These are phyloP conservation scores for Metschnikowia shivogae DNA, from an alignment of 805 yeast genomes.

Conservation along the genomic window DNA sequence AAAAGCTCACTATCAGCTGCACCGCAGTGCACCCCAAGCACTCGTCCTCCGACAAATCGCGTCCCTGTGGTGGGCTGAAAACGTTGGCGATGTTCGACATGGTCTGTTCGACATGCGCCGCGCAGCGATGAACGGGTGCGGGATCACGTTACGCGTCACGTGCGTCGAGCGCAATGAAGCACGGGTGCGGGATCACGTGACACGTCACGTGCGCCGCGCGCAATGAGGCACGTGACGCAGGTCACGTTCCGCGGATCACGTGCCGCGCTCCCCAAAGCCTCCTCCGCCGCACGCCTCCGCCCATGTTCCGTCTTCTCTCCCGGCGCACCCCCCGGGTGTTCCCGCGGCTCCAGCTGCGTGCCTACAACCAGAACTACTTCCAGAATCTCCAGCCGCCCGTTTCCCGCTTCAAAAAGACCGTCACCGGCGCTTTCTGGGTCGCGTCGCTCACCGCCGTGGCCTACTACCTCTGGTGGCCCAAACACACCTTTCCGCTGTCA, in stretches of 20 bases:
- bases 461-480: slow-evolving; percentile 56
- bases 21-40: slow-evolving; percentile 69
- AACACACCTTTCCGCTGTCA: slow-evolving; percentile 59
- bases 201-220: not conserved
- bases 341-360: not conserved
- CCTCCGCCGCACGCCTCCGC: not conserved
- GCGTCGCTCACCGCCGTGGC: slow-evolving; percentile 22
- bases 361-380: slow-evolving; percentile 15
- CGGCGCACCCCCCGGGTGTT: not conserved
- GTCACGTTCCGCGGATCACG: too few relatives aligned
- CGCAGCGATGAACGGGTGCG: not conserved
- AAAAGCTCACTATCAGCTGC: slow-evolving; percentile 54
- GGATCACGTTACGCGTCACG: not conserved
- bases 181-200: too few relatives aligned
- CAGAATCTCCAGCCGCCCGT: slow-evolving; percentile 12
- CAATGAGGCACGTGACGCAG: too few relatives aligned
- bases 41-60: slow-evolving; percentile 42
- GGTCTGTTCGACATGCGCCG: too few relatives aligned
- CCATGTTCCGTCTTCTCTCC: slow-evolving; percentile 2
- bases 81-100: slow-evolving; percentile 50
- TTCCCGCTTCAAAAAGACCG: slow-evolving; percentile 13
- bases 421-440: slow-evolving; percentile 12
- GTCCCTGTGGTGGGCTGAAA: slow-evolving; percentile 46
- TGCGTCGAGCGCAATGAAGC: too few relatives aligned
- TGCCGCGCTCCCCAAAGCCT: too few relatives aligned